Conservation (phyloP, 371 early-diverging fungal species). For the Mortierella sp. region DNA sequence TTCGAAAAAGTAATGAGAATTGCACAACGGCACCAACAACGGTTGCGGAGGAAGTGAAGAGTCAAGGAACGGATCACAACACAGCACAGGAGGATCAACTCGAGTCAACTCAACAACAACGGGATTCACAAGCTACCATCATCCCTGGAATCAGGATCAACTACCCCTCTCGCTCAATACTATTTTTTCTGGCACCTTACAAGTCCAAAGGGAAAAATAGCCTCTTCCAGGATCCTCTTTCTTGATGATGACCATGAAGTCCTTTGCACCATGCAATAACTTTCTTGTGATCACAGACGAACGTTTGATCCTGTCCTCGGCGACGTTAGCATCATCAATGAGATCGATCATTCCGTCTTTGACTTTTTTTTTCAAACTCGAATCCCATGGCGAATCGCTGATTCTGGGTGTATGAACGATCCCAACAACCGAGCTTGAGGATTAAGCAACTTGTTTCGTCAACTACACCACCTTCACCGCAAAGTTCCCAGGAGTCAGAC, state of each 20-base stretch:
- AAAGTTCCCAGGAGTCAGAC: not conserved
- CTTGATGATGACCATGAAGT: not conserved
- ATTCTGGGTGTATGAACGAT: slow-evolving; percentile 6
- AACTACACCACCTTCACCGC: not conserved
- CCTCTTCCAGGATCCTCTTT: not conserved
- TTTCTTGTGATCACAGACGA: not conserved
- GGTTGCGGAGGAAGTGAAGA: not conserved
- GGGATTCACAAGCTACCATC: not conserved
- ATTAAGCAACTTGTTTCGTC: not conserved
- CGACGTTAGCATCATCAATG: not conserved
- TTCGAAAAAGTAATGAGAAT: slow-evolving; percentile 58
- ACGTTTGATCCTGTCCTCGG: not conserved
- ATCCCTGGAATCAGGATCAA: slow-evolving; percentile 4
- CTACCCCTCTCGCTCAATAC: not conserved
- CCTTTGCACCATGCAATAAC: not conserved
- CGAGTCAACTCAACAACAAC: not conserved
- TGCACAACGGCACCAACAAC: not conserved
- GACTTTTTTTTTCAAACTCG: not conserved
- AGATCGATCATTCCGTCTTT: not conserved
- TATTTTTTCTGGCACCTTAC: not conserved
- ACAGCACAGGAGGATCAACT: not conserved
- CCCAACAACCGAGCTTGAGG: not conserved
- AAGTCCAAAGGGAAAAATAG: not conserved
- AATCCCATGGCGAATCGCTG: slow-evolving; percentile 36
- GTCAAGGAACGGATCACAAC: not conserved